Conservation (phyloP, 352 stramenopile species). For the Phytophthora citricola region DNA sequence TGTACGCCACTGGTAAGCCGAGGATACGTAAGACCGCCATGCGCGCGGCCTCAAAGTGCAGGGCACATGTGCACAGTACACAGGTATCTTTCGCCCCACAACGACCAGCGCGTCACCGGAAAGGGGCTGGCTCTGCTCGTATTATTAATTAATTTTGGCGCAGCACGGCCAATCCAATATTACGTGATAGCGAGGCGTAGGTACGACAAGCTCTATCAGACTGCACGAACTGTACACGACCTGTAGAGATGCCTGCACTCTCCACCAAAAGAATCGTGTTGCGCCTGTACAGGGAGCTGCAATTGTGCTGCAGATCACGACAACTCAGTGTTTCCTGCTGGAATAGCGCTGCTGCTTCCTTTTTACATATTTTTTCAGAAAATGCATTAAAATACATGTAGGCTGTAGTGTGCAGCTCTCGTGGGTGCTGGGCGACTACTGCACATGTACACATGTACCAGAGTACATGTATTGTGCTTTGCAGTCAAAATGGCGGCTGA, state of each 20-base stretch:
- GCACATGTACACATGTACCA: no score
- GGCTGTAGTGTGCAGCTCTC: no score
- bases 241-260: not conserved
- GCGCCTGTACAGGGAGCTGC: not conserved
- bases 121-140: not conserved
- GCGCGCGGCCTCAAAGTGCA: no score
- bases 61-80: no score
- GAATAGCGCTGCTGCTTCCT: no score
- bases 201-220: not conserved
- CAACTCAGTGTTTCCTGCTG: not conserved
- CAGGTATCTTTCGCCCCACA: not conserved
- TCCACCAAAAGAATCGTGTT: not conserved
- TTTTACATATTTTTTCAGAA: not conserved
- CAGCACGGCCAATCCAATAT: not conserved
- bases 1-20: not conserved
- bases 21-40: not conserved
- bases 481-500: no score
- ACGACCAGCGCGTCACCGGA: constrained; percentile 5
- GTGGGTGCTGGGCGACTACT: no score
- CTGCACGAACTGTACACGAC: no score
- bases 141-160: constrained; percentile 6
- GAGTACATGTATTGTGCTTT: no score
- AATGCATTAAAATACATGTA: no score
- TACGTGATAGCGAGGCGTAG: not conserved
- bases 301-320: not conserved